These are phyloP conservation scores for Micractinium conductrix DNA, from an alignment of 139 green algal species.

Conservation along the genomic window DNA sequence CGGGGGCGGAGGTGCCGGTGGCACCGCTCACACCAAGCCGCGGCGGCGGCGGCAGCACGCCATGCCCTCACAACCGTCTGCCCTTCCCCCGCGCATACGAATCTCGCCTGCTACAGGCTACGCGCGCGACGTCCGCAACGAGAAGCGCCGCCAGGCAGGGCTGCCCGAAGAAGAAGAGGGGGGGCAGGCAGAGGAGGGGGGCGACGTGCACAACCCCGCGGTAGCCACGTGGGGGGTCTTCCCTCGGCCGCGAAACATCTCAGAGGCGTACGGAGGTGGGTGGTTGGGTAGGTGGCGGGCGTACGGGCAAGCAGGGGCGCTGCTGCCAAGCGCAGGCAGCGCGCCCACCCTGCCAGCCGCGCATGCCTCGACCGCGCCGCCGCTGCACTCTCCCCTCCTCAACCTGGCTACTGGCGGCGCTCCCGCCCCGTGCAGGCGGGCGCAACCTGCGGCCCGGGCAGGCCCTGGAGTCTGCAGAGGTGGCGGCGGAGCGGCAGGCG, in stretches of 20 bases:
- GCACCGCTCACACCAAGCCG: too few species aligned
- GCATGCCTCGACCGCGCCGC: neutral
- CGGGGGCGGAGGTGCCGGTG: neutral
- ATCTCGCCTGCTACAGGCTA: too few species aligned
- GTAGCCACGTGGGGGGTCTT: slow-evolving; percentile 59
- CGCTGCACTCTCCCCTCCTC: neutral
- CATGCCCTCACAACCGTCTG: too few species aligned
- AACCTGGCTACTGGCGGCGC: too few species aligned
- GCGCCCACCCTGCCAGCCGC: neutral
- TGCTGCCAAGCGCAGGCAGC: neutral
- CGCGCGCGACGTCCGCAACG: too few species aligned
- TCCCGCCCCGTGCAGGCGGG: slow-evolving; percentile 38
- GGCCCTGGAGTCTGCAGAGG: slow-evolving; percentile 61
- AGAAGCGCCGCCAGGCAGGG: too few species aligned
- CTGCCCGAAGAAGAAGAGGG: too few species aligned
- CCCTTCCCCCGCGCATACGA: too few species aligned
- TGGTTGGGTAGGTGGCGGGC: slow-evolving; percentile 7
- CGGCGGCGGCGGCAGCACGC: slow-evolving; percentile 3
- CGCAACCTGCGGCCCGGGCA: slow-evolving; percentile 82
- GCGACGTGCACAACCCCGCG: slow-evolving; percentile 57
- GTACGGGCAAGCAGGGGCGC: too few species aligned
- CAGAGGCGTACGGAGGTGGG: slow-evolving; percentile 75
- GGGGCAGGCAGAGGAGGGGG: neutral
- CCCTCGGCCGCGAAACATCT: slow-evolving; percentile 85
- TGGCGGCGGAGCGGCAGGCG: slow-evolving; percentile 37